Evolutionary conservation across 2,329 filamentous ascomycete species (phyloP), one percentile per base, ranked within the genome.

Genomic region (Pestalotiopsis sp.): DNA sequence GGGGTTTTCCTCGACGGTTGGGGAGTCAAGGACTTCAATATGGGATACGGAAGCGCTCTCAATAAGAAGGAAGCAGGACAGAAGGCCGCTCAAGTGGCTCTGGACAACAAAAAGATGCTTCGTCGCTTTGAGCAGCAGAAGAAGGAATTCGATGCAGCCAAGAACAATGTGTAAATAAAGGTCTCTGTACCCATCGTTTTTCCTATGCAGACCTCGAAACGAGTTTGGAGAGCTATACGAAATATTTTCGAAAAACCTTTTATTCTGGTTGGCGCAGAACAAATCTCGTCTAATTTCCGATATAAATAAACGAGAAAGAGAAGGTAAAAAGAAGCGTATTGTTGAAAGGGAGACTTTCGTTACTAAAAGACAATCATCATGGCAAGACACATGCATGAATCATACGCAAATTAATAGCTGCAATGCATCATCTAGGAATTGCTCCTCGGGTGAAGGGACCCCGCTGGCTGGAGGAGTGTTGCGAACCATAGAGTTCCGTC

Each of bases 41-140:
- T 95, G 5, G 92, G 90, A 0, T 84, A 83, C 59, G 92, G 91
- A 0, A 87, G 85, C 39, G 92, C 87, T 1, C 80, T 88, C 71
- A 88, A 86, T 67, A 94, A 94, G 80, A 88, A 87, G 68, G 90
- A 93, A 68, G 93, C 92, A 1, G 90, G 90, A 0, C 82, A 87
- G 14, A 90, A 87, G 72, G 92, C 92, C 1, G 93, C 93, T 0
- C 79, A 82, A 57, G 82, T 84, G 72, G 91, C 91, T 0, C 74
- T 95, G 76, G 82, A 85, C 57, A 90, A 93, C 75, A 91, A 90
- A 77, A 91, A 90, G 74, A 73, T 92, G 71, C 87, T 90, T 62
- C 84, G 84, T 70, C 75, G 79, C 27, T 86, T 85, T 52, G 74
- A 77, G 25, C 80, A 82, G 25, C 86, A 85, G 75, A 90, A 86